Percentiles rank a stretch among this genome's conserved stretches.
Evolutionary conservation across 352 stramenopile species (phyloP).

Genomic region (Thalassiosira allenii): DNA sequence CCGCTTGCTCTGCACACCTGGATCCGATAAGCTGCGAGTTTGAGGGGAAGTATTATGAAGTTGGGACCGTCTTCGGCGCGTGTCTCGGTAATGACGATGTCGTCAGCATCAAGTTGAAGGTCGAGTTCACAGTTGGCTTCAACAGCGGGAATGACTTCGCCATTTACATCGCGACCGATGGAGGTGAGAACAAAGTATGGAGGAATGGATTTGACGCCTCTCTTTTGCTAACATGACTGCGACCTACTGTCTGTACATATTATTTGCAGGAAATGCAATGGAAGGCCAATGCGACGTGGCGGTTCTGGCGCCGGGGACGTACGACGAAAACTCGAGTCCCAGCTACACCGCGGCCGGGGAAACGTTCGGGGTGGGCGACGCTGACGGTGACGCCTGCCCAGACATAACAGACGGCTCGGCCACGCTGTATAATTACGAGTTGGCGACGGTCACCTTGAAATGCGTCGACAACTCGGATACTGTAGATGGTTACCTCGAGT

Average conservation of each 20-base stretch:
- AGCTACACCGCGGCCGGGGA: too few species aligned
- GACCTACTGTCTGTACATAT: not conserved
- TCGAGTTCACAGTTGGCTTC: not conserved
- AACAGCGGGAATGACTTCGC: constrained; percentile 13
- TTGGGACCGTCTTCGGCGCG: constrained; percentile 14
- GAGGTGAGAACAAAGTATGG: constrained; percentile 11
- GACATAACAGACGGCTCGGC: too few species aligned
- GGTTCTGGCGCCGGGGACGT: not conserved
- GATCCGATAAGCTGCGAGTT: too few species aligned
- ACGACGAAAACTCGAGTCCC: not conserved
- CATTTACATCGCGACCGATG: constrained; percentile 37
- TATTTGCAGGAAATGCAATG: not conserved
- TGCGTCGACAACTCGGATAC: too few species aligned
- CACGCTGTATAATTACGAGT: too few species aligned
- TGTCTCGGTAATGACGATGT: constrained; percentile 31
- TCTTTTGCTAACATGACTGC: not conserved
- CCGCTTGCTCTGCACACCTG: too few species aligned
- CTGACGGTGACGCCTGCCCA: too few species aligned
- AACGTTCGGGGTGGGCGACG: too few species aligned
- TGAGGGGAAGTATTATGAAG: too few species aligned
- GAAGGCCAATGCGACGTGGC: constrained; percentile 3
- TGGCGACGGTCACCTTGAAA: too few species aligned
- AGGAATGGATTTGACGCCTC: not conserved
- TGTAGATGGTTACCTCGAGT: too few species aligned
- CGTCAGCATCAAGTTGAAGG: constrained; percentile 16